phyloP scores from a whole-genome alignment of 257 asterid species.

The Parsonsia alboflavescens region DNA sequence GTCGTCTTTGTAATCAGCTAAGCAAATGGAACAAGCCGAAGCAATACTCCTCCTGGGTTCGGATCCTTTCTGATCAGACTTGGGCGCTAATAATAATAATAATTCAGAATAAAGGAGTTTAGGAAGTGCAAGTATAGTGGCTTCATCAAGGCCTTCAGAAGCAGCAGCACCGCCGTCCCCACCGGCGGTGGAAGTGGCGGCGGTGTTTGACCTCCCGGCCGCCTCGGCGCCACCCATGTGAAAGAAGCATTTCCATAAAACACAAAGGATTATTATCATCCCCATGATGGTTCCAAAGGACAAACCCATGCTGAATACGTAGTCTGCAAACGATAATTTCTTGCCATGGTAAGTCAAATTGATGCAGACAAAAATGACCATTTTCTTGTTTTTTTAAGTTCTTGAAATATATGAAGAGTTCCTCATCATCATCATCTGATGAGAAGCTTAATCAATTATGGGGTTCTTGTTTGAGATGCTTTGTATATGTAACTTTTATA shows the following conservation, averaged over 20 bases:
- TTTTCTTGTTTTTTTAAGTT: too few relatives aligned
- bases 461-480: too few relatives aligned
- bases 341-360: background rate
- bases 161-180: too few relatives aligned
- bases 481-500: too few relatives aligned
- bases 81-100: too few relatives aligned
- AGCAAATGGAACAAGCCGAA: constrained; percentile 27
- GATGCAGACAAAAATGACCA: too few relatives aligned
- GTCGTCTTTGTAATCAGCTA: constrained; percentile 20
- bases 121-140: background rate
- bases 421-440: too few relatives aligned
- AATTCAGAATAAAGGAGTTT: background rate
- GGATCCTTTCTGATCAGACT: too few relatives aligned
- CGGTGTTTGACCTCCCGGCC: background rate
- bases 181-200: too few relatives aligned
- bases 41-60: background rate
- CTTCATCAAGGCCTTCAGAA: too few relatives aligned
- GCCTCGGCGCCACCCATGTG: background rate
- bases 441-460: too few relatives aligned
- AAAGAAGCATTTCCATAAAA: background rate
- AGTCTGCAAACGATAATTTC: background rate
- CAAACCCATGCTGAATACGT: background rate
- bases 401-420: too few relatives aligned
- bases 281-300: background rate
- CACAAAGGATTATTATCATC: background rate